These are phyloP conservation scores for Coemansia sp. DNA, from an alignment of 192 early-diverging fungal genomes.

Conservation along the genomic window DNA sequence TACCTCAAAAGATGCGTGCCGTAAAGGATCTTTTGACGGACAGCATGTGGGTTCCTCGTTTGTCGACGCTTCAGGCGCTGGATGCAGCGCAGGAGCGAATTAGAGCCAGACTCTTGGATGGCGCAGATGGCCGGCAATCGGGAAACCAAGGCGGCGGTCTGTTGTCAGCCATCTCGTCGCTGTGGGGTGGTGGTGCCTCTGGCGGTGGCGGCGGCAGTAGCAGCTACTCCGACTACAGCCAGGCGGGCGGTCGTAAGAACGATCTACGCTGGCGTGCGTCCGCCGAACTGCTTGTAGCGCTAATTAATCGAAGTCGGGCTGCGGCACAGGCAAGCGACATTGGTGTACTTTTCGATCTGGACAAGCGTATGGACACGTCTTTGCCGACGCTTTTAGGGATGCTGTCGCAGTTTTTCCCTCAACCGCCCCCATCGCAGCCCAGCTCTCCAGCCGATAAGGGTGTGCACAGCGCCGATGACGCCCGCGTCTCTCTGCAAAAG, in stretches of 20 bases:
- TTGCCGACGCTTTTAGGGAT: slow-evolving; percentile 23
- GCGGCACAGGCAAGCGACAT: slow-evolving; percentile 34
- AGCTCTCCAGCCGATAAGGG: slow-evolving; percentile 27
- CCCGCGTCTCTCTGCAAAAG: background rate
- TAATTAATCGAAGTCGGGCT: slow-evolving; percentile 20
- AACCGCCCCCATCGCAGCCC: slow-evolving; percentile 29
- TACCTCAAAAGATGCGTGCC: slow-evolving; percentile 22
- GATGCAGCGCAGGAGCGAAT: slow-evolving; percentile 28
- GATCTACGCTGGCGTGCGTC: slow-evolving; percentile 46
- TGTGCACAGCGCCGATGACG: slow-evolving; percentile 12
- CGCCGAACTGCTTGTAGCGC: slow-evolving; percentile 27
- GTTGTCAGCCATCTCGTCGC: slow-evolving; percentile 45
- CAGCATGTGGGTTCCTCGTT: slow-evolving; percentile 42
- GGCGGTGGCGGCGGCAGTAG: background rate
- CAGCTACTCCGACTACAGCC: slow-evolving; percentile 7
- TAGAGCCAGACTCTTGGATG: slow-evolving; percentile 9
- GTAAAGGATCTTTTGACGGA: slow-evolving; percentile 11
- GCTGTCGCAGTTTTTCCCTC: slow-evolving; percentile 32
- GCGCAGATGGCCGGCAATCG: slow-evolving; percentile 3
- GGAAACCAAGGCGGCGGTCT: slow-evolving; percentile 31
- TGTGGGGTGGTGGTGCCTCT: slow-evolving; percentile 32
- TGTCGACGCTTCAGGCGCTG: slow-evolving; percentile 36
- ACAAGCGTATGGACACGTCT: slow-evolving; percentile 7
- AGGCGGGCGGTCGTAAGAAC: slow-evolving; percentile 13
- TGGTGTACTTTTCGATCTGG: slow-evolving; percentile 11